phyloP scores from a whole-genome alignment of 768 basidiomycete genomes.

The Sistotremastrum niveocremeum region DNA sequence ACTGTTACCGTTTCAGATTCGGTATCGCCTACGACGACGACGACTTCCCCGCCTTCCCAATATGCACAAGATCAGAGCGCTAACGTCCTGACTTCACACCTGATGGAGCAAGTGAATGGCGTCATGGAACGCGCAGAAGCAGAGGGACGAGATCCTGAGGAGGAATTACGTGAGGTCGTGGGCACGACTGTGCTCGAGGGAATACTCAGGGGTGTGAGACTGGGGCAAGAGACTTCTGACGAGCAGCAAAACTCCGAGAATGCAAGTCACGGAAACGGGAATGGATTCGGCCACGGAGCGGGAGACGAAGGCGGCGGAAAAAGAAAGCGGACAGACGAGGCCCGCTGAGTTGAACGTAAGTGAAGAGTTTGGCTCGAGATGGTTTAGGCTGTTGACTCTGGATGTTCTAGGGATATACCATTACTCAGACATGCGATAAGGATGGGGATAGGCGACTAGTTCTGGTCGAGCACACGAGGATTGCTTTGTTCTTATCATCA shows the following conservation, averaged over 20 bases:
- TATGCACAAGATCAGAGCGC: constrained; percentile 55
- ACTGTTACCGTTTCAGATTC: constrained; percentile 11
- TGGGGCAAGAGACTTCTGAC: constrained; percentile 19
- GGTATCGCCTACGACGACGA: constrained; percentile 1
- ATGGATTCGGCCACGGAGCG: too few relatives aligned
- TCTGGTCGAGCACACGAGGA: too few relatives aligned
- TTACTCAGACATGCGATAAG: too few relatives aligned
- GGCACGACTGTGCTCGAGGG: constrained; percentile 53
- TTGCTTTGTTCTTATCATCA: too few relatives aligned
- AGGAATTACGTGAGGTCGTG: constrained; percentile 47
- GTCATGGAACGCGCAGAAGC: constrained; percentile 49
- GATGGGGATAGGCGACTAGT: too few relatives aligned
- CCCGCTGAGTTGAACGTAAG: too few relatives aligned
- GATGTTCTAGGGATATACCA: too few relatives aligned
- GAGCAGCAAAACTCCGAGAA: not conserved
- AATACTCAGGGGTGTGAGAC: constrained; percentile 44
- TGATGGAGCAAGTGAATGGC: constrained; percentile 51
- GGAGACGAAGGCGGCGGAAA: too few relatives aligned
- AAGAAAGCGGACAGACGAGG: too few relatives aligned
- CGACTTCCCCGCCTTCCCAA: constrained; percentile 35
- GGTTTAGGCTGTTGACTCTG: too few relatives aligned
- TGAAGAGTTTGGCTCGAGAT: too few relatives aligned
- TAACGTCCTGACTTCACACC: constrained; percentile 51
- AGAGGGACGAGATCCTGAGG: constrained; percentile 52
- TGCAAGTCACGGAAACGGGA: too few relatives aligned